These are phyloP conservation scores for Pseudocercospora musae DNA, from an alignment of 2,329 filamentous ascomycete genomes.

Conservation along the genomic window DNA sequence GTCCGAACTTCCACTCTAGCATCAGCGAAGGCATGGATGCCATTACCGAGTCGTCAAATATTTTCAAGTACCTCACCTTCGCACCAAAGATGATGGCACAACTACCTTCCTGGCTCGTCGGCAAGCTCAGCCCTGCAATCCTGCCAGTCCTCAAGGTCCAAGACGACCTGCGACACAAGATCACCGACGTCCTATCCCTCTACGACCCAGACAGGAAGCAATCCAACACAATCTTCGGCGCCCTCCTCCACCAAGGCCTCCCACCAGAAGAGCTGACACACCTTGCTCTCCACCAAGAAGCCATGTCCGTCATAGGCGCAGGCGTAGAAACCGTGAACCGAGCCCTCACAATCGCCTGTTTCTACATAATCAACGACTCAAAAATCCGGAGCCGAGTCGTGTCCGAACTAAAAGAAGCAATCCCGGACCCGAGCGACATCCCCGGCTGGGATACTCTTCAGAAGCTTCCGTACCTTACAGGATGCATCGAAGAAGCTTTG, in stretches of 20 bases:
- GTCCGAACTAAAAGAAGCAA: constrained; percentile 35
- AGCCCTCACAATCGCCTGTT: constrained; percentile 42
- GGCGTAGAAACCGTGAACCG: constrained; percentile 47
- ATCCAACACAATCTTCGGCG: constrained; percentile 12
- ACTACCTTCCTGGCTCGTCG: neutral
- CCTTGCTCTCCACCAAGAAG: constrained; percentile 41
- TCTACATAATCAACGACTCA: constrained; percentile 40
- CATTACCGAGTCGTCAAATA: constrained; percentile 1
- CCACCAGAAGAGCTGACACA: constrained; percentile 35
- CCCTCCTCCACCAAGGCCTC: constrained; percentile 7
- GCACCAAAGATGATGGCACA: neutral
- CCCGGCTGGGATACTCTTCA: constrained; percentile 13
- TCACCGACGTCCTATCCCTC: neutral
- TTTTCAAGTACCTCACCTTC: constrained; percentile 1
- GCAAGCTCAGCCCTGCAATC: constrained; percentile 3
- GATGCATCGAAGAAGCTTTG: constrained; percentile 15
- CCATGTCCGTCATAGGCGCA: constrained; percentile 45
- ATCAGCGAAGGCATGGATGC: constrained; percentile 8
- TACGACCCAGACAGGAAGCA: neutral
- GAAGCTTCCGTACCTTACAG: constrained; percentile 18
- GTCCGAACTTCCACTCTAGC: constrained; percentile 3
- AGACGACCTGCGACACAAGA: neutral
- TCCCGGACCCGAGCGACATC: constrained; percentile 10
- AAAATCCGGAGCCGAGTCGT: constrained; percentile 36
- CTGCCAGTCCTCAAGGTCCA: constrained; percentile 2